Conservation (phyloP, 2,329 filamentous ascomycete genomes). For the Macrophomina pseudophaseolina region DNA sequence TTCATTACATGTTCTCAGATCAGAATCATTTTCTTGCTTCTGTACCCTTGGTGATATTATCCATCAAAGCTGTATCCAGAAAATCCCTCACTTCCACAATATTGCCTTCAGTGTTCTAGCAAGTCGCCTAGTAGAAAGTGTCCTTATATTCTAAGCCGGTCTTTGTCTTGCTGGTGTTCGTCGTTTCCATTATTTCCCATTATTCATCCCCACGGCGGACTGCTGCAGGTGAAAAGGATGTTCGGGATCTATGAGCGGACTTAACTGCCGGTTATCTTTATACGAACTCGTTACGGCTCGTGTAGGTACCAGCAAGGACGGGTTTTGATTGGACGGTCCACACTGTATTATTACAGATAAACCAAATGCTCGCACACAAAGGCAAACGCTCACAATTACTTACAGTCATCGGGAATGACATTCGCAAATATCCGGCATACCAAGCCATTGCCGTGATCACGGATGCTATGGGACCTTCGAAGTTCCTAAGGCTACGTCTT, state of each 20-base stretch:
- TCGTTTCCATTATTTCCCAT: constrained; percentile 17
- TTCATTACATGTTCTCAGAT: too few relatives aligned
- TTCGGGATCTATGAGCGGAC: constrained; percentile 3
- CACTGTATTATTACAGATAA: background rate
- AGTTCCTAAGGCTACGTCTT: background rate
- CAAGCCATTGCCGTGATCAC: background rate
- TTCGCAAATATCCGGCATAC: background rate
- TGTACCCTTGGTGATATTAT: constrained; percentile 22
- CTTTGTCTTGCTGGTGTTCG: constrained; percentile 9
- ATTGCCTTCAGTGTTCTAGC: constrained; percentile 25
- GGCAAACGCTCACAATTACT: background rate
- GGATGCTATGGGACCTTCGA: background rate
- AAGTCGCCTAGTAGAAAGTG: constrained; percentile 27
- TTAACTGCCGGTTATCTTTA: background rate
- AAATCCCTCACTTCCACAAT: constrained; percentile 27
- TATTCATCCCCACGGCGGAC: constrained; percentile 12
- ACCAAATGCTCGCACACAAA: too few relatives aligned
- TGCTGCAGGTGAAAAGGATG: constrained; percentile 33
- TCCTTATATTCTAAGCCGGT: constrained; percentile 27
- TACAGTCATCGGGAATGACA: background rate
- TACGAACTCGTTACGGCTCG: constrained; percentile 2
- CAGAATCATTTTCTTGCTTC: constrained; percentile 12
- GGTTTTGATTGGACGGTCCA: constrained; percentile 9
- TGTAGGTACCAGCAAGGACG: constrained; percentile 3
- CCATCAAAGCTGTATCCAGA: constrained; percentile 28